Percentiles rank a stretch among this genome's conserved stretches.
Conservation (phyloP, 129 eudicot species). For the Chrysanthemum lavandulifolium region DNA sequence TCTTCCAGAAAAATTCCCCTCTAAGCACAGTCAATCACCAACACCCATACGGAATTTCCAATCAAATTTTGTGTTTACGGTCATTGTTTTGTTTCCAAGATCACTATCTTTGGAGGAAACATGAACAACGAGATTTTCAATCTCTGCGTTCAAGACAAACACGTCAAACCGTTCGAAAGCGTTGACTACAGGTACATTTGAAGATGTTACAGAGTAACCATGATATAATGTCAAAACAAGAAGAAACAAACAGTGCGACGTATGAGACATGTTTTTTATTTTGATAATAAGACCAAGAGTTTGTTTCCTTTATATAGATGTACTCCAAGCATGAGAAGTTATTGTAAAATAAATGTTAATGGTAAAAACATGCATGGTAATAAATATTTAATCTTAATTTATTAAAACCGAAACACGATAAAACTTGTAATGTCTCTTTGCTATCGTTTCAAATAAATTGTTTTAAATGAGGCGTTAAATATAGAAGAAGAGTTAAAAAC, state of each 20-base stretch:
- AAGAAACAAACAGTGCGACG: background rate
- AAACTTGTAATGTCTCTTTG: too few relatives aligned
- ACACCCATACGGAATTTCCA: slow-evolving; percentile 12
- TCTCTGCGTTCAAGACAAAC: background rate
- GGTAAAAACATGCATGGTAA: too few relatives aligned
- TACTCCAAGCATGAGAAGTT: background rate
- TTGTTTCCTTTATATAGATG: slow-evolving; percentile 19
- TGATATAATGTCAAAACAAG: slow-evolving; percentile 5
- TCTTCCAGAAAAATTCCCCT: slow-evolving; percentile 24
- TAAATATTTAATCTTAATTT: too few relatives aligned
- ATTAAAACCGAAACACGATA: too few relatives aligned
- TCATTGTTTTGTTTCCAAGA: slow-evolving; percentile 15
- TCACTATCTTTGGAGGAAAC: slow-evolving; percentile 11
- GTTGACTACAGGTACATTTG: slow-evolving; percentile 3
- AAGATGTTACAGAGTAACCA: slow-evolving; percentile 6
- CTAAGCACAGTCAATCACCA: background rate
- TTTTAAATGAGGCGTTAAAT: too few relatives aligned
- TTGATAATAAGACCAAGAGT: background rate
- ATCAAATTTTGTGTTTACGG: background rate
- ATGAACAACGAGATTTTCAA: slow-evolving; percentile 1
- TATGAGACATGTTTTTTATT: slow-evolving; percentile 1
- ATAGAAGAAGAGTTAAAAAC: too few relatives aligned
- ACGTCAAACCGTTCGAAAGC: slow-evolving; percentile 9
- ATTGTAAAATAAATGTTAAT: too few relatives aligned
- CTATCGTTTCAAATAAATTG: too few relatives aligned